A percentile compares a stretch with the other conserved stretches of the same genome.
Evolutionary conservation across 176 grass and related monocot species (phyloP).

Genomic region (Triticum timopheevii): DNA sequence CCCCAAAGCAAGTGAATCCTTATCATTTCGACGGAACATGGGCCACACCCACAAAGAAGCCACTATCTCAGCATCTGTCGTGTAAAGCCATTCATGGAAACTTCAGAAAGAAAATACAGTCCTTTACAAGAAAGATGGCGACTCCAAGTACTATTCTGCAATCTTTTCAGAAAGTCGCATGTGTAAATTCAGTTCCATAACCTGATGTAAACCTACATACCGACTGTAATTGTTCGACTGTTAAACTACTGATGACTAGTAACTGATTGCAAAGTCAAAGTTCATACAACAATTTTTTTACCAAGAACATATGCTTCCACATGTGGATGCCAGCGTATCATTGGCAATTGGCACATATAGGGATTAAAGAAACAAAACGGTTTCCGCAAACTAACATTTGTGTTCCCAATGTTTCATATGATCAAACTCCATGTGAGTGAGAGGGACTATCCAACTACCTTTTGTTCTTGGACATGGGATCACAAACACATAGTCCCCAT

Average conservation of each 20-base stretch:
- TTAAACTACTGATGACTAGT: neutral
- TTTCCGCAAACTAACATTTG: neutral
- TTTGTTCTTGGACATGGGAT: slow-evolving; percentile 10
- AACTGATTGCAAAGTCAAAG: slow-evolving; percentile 24
- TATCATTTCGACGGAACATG: slow-evolving; percentile 7
- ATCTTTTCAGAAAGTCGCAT: neutral
- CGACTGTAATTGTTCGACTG: neutral
- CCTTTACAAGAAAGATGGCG: neutral
- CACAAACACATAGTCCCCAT: slow-evolving; percentile 8
- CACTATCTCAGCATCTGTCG: slow-evolving; percentile 14
- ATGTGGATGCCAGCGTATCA: slow-evolving; percentile 14
- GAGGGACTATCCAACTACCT: slow-evolving; percentile 12
- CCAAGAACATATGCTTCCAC: slow-evolving; percentile 42
- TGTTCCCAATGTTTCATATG: neutral
- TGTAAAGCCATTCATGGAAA: neutral
- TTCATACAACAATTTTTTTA: neutral
- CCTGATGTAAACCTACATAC: neutral
- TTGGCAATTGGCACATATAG: neutral
- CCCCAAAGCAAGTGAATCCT: slow-evolving; percentile 20
- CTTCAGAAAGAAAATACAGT: slow-evolving; percentile 12
- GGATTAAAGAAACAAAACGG: neutral
- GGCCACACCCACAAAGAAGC: slow-evolving; percentile 14
- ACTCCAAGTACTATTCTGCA: neutral
- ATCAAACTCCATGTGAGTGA: slow-evolving; percentile 23
- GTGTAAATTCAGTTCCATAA: neutral